Evolutionary conservation across 352 stramenopile species (phyloP), one percentile per base, ranked within the genome.

Genomic region (Plasmopara muralis): DNA sequence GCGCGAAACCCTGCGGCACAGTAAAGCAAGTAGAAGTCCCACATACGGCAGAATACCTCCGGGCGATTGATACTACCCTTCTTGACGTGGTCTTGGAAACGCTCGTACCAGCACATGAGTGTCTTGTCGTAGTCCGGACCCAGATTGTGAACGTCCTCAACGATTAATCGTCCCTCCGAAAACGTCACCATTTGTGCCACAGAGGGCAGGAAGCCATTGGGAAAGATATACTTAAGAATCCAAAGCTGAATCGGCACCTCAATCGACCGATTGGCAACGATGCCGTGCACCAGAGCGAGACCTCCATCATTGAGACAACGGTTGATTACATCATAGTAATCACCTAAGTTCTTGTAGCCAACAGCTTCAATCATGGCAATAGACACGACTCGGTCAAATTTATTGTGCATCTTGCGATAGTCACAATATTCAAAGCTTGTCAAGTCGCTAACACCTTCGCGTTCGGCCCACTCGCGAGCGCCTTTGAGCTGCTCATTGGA

Each of bases 201-300:
- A 42, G 77, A 93, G 48, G 84, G 83, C 51, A 93, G 41, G 67
- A 92, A 89, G 53, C 85, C 85, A 49, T 93, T 93, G 18, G 85
- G 85, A 65, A 95, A 95, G 67, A 95, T 95, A 76, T 92, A 94
- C 68, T 90, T 92, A 55, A 92, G 77, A 57, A 95, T 89, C 77
- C 87, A 95, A 60, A 83, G 71, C 68, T 88, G 84, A 60, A 75
- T 80, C 29, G 77, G 73, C 37, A 85, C 83, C 74, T 92, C 85
- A 52, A 86, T 83, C 55, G 78, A 93, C 45, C 83, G 77, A 66
- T 89, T 89, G 34, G 87, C 76, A 15, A 78, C 77, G 42, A 93
- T 90, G 39, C 81, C 83, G 70, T 95, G 84, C 50, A 95, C 73
- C 38, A 93, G 43, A 28, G 83, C 68, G 30, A 88, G 65, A 14